phyloP scores from a whole-genome alignment of 2,329 filamentous ascomycete species.

The Colletotrichum sp. region DNA sequence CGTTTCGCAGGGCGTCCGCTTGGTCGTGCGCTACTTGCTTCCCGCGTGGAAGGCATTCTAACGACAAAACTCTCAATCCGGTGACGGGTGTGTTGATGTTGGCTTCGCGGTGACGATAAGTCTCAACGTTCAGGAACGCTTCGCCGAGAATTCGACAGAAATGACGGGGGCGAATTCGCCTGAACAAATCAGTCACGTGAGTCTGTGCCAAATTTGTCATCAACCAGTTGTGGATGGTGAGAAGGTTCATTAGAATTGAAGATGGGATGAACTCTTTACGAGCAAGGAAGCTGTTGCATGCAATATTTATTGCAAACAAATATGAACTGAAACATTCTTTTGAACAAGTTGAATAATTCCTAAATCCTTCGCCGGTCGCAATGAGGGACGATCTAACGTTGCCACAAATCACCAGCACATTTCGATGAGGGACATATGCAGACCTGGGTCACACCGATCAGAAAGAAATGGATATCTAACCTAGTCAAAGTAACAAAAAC shows the following conservation, averaged over 20 bases:
- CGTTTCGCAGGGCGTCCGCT: neutral
- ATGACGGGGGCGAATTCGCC: accelerated
- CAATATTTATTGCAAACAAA: neutral
- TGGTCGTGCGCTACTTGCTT: neutral
- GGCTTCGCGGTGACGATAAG: neutral
- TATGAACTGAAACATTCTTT: accelerated
- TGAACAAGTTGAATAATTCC: neutral
- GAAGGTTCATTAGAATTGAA: neutral
- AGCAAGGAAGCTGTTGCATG: neutral
- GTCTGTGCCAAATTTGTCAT: neutral
- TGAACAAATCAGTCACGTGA: neutral
- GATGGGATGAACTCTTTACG: neutral
- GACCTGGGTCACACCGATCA: neutral
- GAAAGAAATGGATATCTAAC: neutral
- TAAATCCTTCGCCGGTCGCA: neutral
- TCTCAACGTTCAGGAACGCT: accelerated
- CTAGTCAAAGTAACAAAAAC: neutral
- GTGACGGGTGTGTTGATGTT: accelerated
- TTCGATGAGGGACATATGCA: neutral
- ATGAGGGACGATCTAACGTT: accelerated
- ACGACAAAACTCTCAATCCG: accelerated
- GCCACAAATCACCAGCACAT: neutral
- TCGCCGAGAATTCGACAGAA: neutral
- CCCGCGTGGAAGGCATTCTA: accelerated
- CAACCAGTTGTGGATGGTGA: neutral